Conservation (phyloP, 2,329 filamentous ascomycete species). For the Exserohilum rostratum region DNA sequence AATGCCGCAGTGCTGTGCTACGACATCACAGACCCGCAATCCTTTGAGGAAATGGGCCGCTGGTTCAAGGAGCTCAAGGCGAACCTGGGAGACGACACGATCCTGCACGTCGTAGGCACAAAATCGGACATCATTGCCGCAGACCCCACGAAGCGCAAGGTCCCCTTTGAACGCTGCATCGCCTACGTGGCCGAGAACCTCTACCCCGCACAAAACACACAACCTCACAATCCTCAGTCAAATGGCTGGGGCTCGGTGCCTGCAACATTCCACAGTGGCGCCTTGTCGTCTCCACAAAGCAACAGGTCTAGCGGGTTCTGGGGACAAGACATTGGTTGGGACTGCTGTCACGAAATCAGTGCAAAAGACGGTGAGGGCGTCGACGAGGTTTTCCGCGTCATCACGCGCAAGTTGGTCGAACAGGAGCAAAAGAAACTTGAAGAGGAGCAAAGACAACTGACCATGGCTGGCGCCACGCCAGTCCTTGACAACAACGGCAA, state of each 20-base stretch:
- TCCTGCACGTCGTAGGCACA: constrained; percentile 91
- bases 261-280: constrained; percentile 49
- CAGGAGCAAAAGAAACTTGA: constrained; percentile 65
- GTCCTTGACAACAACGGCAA: constrained; percentile 43
- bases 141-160: constrained; percentile 77
- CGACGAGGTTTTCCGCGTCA: constrained; percentile 92
- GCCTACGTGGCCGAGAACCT: constrained; percentile 94
- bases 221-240: constrained; percentile 24
- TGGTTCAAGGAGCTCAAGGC: constrained; percentile 86
- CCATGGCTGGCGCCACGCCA: constrained; percentile 53
- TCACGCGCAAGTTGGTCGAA: constrained; percentile 83
- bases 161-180: constrained; percentile 94
- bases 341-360: constrained; percentile 95
- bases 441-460: constrained; percentile 55
- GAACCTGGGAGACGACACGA: constrained; percentile 76
- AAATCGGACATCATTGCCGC: constrained; percentile 80
- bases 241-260: constrained; percentile 35
- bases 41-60: constrained; percentile 88
- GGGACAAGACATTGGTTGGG: constrained; percentile 93
- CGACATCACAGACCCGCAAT: constrained; percentile 84
- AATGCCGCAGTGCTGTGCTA: constrained; percentile 95
- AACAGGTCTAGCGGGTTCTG: constrained; percentile 75
- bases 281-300: constrained; percentile 55
- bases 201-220: constrained; percentile 65
- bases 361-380: constrained; percentile 94